Evolutionary conservation across 1,284 basidiomycete genomes (phyloP).

Genomic region (Heterobasidion irregulare): DNA sequence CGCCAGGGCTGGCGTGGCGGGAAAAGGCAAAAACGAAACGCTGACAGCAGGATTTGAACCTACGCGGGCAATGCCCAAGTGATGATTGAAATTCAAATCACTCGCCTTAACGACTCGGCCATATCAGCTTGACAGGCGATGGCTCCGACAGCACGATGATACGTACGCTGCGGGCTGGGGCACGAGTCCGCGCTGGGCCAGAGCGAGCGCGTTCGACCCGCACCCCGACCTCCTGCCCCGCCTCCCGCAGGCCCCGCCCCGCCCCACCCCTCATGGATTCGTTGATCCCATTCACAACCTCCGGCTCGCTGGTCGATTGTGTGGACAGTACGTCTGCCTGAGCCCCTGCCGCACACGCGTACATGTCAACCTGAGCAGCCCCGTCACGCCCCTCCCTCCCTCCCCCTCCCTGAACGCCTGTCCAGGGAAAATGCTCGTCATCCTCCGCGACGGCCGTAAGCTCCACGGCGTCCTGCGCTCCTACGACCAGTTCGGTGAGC

Average conservation of each 20-base stretch:
- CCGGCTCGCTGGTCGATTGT: slow-evolving; percentile 92
- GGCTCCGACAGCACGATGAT: neutral
- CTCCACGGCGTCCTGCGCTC: slow-evolving; percentile 93
- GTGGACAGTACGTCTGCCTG: slow-evolving; percentile 92
- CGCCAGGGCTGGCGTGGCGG: no score
- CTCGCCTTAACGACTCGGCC: slow-evolving; percentile 81
- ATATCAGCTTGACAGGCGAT: slow-evolving; percentile 43
- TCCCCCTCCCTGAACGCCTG: slow-evolving; percentile 18
- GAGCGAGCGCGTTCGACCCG: neutral
- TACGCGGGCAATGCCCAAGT: slow-evolving; percentile 71
- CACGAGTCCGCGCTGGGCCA: neutral
- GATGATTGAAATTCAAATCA: slow-evolving; percentile 64
- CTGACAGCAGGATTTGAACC: slow-evolving; percentile 77
- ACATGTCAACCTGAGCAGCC: slow-evolving; percentile 38
- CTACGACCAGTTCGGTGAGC: slow-evolving; percentile 97
- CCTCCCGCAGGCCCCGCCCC: slow-evolving; percentile 4
- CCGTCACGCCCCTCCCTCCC: slow-evolving; percentile 15
- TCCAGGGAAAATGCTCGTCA: slow-evolving; percentile 95
- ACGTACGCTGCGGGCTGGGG: neutral
- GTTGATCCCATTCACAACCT: slow-evolving; percentile 93
- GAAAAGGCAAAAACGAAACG: slow-evolving; percentile 33
- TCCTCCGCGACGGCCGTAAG: slow-evolving; percentile 94
- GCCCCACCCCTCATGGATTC: slow-evolving; percentile 64
- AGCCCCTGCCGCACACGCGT: slow-evolving; percentile 37
- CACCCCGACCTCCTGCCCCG: neutral